These are phyloP conservation scores for Limnanthes douglasii DNA, from an alignment of 345 rosid genomes.

Conservation along the genomic window DNA sequence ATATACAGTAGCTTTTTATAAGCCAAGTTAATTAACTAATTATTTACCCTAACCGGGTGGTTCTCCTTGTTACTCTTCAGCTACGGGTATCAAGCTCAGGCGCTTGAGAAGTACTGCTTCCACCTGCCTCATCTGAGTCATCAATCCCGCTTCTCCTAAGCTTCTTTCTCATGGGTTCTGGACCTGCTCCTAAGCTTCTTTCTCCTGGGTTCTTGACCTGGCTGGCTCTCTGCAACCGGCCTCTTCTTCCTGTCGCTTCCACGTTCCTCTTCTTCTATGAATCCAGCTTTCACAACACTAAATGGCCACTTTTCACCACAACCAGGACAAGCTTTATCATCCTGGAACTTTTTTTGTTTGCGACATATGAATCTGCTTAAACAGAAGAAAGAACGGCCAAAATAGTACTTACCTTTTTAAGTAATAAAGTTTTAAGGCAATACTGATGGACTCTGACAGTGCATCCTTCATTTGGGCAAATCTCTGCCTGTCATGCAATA, in stretches of 20 bases:
- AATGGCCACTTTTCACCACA: slow-evolving; percentile 48
- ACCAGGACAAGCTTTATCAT: slow-evolving; percentile 35
- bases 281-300: slow-evolving; percentile 25
- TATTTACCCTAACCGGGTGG: slow-evolving; percentile 17
- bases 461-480: slow-evolving; percentile 58
- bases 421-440: slow-evolving; percentile 49
- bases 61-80: slow-evolving; percentile 46
- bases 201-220: too few species aligned
- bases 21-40: neutral
- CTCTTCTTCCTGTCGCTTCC: too few species aligned
- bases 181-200: slow-evolving; percentile 11
- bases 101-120: slow-evolving; percentile 25
- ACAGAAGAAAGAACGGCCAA: neutral
- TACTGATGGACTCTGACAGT: slow-evolving; percentile 52
- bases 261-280: slow-evolving; percentile 23
- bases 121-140: slow-evolving; percentile 8
- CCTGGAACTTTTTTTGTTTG: slow-evolving; percentile 38
- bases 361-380: neutral
- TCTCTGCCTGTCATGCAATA: slow-evolving; percentile 74
- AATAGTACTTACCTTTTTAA: slow-evolving; percentile 26
- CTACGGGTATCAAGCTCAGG: slow-evolving; percentile 10
- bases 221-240: too few species aligned
- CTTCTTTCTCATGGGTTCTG: slow-evolving; percentile 27
- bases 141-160: slow-evolving; percentile 12
- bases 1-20: too few species aligned